Base-by-base conservation (phyloP, 2,329 filamentous ascomycete species). In the Fusarium udum region DNA sequence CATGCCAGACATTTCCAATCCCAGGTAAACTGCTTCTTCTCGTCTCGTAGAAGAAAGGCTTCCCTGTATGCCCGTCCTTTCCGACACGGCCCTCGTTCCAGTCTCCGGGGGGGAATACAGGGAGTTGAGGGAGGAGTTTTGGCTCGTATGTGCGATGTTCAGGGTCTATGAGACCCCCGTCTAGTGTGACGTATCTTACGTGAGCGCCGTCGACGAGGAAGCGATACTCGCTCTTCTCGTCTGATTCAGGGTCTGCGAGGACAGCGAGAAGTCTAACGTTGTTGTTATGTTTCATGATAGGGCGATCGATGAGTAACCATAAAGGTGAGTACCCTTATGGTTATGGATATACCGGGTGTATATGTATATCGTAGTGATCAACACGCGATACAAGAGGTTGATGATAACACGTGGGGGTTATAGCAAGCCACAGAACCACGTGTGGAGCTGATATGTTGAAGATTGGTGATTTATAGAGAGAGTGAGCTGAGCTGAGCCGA, bases 111-210 rank as follows among this genome's bases (percentile, higher is more conserved):
- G 82, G 82, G 22, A 85, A 80, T 9, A 77, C 73, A 7, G 84
- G 83, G 15, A 86, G 78, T 16, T 77, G 64, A 10, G 79, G 45
- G 39, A 82, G 67, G 32, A 84, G 72, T 15, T 71, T 60, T 18
- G 81, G 81, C 14, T 70, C 79, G 56, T 80, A 83, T 24, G 76
- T 78, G 61, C 82, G 75, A 60, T 83, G 79, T 40, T 80, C 78
- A 24, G 61, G 62, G 34, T 78, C 75, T 52, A 81, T 79, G 7
- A 81, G 60, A 56, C 81, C 80, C 16, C 79, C 68, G 14, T 82
- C 81, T 34, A 85, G 77, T 18, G 79, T 82, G 37, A 85, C 73
- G 67, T 85, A 85, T 75, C 84, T 85, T 76, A 85, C 76, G 59
- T 79, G 64, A 28, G 77, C 78, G 31, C 71, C 73, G 65, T 82